Percentiles rank a stretch among this genome's conserved stretches.
phyloP scores from a whole-genome alignment of 768 basidiomycete species.

The Coprinopsis sp. region DNA sequence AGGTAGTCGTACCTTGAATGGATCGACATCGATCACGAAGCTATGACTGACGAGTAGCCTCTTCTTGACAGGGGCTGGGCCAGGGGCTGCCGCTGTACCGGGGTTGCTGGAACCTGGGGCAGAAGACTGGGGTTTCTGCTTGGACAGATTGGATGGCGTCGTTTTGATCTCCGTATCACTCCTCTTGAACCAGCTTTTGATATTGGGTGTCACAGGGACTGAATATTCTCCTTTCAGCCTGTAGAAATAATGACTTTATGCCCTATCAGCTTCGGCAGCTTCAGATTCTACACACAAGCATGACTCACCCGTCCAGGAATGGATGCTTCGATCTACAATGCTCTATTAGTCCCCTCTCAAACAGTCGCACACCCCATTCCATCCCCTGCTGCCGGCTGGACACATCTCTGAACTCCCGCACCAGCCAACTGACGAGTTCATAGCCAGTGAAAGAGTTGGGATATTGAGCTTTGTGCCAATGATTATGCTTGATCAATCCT shows the following conservation, averaged over 20 bases:
- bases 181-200: conserved; percentile 63
- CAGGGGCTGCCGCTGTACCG: too few species aligned
- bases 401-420: conserved; percentile 88
- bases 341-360: conserved; percentile 80
- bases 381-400: conserved; percentile 74
- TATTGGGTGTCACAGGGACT: conserved; percentile 58
- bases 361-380: conserved; percentile 73
- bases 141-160: conserved; percentile 19
- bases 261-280: neutral
- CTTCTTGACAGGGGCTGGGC: conserved; percentile 39
- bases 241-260: conserved; percentile 80
- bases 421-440: conserved; percentile 88
- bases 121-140: too few species aligned
- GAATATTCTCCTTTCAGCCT: conserved; percentile 74
- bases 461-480: conserved; percentile 75
- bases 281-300: neutral
- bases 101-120: too few species aligned
- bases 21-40: conserved; percentile 88
- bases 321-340: conserved; percentile 76
- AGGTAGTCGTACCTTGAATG: conserved; percentile 59
- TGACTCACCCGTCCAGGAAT: conserved; percentile 79
- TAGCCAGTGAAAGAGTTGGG: conserved; percentile 84
- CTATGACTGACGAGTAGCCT: conserved; percentile 77
- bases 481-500: conserved; percentile 79
- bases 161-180: conserved; percentile 39